Evolutionary conservation across 139 green algal species (phyloP).

Genomic region (Picochlorum sp.): DNA sequence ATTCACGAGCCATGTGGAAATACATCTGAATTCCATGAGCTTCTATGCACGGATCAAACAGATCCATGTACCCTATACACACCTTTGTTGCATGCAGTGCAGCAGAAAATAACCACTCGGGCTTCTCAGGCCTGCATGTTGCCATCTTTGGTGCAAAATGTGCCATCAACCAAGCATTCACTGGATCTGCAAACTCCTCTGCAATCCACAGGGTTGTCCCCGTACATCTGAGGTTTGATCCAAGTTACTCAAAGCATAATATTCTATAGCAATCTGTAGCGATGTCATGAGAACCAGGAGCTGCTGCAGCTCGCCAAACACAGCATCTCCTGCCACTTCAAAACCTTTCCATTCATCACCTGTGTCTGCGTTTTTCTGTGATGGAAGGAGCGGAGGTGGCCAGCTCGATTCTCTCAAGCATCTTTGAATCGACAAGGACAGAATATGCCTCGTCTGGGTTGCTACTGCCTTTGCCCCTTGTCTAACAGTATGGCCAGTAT

Average conservation of each 20-base stretch:
- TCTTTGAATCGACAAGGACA: slow-evolving; percentile 7
- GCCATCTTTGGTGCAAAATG: slow-evolving; percentile 27
- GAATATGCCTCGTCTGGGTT: no score
- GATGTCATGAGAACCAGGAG: slow-evolving; percentile 19
- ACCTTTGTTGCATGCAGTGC: slow-evolving; percentile 10
- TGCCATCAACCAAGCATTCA: slow-evolving; percentile 14
- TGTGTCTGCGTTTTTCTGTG: neutral
- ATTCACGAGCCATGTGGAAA: slow-evolving; percentile 34
- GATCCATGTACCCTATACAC: slow-evolving; percentile 9
- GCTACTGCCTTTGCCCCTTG: no score
- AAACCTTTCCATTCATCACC: slow-evolving; percentile 4
- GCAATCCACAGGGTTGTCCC: slow-evolving; percentile 33
- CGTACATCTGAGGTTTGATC: slow-evolving; percentile 2
- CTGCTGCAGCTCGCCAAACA: slow-evolving; percentile 12
- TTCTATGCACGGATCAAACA: slow-evolving; percentile 30
- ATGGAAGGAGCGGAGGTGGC: neutral
- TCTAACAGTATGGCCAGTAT: no score
- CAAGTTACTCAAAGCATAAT: slow-evolving; percentile 10
- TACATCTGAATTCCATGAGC: slow-evolving; percentile 8
- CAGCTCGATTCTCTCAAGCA: slow-evolving; percentile 15
- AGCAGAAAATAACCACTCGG: slow-evolving; percentile 42
- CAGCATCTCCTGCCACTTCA: neutral
- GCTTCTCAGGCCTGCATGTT: slow-evolving; percentile 31
- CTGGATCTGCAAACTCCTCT: slow-evolving; percentile 22
- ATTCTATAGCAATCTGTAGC: slow-evolving; percentile 21